Evolutionary conservation across 768 basidiomycete species (phyloP).

Genomic region (Leccinum rimulosum): DNA sequence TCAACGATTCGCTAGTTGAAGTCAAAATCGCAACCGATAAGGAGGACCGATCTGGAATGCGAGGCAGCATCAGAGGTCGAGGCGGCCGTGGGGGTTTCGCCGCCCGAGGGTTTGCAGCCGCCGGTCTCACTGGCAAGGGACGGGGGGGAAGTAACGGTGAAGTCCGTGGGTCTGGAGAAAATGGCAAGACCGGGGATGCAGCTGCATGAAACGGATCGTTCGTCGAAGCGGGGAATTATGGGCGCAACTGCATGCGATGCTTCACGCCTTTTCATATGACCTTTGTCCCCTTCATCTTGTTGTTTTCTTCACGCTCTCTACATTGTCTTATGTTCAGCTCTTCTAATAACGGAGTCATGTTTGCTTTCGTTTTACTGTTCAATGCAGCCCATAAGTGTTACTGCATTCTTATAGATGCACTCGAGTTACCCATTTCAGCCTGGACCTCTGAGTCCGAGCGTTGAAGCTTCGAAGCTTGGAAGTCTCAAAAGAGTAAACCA

Average conservation of each 20-base stretch:
- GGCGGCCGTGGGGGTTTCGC: conserved; percentile 50
- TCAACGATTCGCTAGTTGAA: conserved; percentile 63
- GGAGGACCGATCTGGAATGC: conserved; percentile 38
- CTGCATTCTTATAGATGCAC: conserved; percentile 15
- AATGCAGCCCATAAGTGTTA: conserved; percentile 6
- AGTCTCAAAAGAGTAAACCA: not conserved
- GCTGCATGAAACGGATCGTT: conserved; percentile 21
- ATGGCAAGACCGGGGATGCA: conserved; percentile 24
- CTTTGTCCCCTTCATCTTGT: conserved; percentile 8
- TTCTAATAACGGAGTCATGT: conserved; percentile 21
- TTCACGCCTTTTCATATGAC: conserved; percentile 20
- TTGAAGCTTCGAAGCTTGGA: not conserved
- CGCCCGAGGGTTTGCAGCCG: conserved; percentile 65
- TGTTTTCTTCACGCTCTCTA: conserved; percentile 9
- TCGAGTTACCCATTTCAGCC: not conserved
- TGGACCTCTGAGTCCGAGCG: not conserved
- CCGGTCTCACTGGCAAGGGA: conserved; percentile 52
- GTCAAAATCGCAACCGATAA: conserved; percentile 71
- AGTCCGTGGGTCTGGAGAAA: conserved; percentile 28
- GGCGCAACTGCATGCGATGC: conserved; percentile 17
- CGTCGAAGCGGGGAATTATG: conserved; percentile 17
- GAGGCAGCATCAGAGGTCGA: conserved; percentile 57
- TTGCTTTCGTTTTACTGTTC: conserved; percentile 19
- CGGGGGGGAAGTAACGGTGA: conserved; percentile 30
- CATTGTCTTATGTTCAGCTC: conserved; percentile 11